A percentile compares a stretch with the other conserved stretches of the same genome.
Conservation (phyloP, 352 stramenopile species). For the Phytophthora hibernalis region DNA sequence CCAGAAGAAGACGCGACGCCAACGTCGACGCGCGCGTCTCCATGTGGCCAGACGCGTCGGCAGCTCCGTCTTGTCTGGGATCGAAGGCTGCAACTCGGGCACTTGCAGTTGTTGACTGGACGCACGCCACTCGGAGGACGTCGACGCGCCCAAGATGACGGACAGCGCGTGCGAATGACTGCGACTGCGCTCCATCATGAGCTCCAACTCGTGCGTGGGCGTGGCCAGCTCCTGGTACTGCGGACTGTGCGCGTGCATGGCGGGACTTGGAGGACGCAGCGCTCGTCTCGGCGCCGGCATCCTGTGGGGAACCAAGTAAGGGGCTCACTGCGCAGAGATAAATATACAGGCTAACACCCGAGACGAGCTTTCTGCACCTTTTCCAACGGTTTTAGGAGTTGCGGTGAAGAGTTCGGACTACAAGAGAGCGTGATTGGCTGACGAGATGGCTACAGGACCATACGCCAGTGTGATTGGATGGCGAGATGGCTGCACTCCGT, state of each 20-base stretch:
- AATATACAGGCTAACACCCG: conserved; percentile 26
- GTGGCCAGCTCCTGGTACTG: conserved; percentile 49
- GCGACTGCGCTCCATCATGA: conserved; percentile 27
- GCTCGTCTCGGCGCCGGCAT: conserved; percentile 33
- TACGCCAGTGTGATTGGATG: conserved; percentile 8
- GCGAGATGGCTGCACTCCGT: conserved; percentile 21
- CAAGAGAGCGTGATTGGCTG: conserved; percentile 12
- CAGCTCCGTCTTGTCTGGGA: conserved; percentile 39
- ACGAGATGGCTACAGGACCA: conserved; percentile 31
- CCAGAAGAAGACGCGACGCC: conserved; percentile 44
- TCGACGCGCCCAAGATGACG: conserved; percentile 39
- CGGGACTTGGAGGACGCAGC: conserved; percentile 27
- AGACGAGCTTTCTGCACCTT: conserved; percentile 51
- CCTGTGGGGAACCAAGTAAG: conserved; percentile 21
- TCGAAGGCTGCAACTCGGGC: conserved; percentile 6
- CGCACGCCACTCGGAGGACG: conserved; percentile 26
- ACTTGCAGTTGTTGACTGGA: conserved; percentile 35
- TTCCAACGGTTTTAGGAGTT: conserved; percentile 50
- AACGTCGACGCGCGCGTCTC: conserved; percentile 30
- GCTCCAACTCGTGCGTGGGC: conserved; percentile 32
- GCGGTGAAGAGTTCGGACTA: conserved; percentile 38
- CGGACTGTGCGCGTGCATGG: conserved; percentile 25
- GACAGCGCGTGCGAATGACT: conserved; percentile 60
- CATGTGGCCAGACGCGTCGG: conserved; percentile 39
- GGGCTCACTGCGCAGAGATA: conserved; percentile 15